A percentile compares a stretch with the other conserved stretches of the same genome.
phyloP scores from a whole-genome alignment of 169 alveolate genomes.

The Cystoisospora suis region DNA sequence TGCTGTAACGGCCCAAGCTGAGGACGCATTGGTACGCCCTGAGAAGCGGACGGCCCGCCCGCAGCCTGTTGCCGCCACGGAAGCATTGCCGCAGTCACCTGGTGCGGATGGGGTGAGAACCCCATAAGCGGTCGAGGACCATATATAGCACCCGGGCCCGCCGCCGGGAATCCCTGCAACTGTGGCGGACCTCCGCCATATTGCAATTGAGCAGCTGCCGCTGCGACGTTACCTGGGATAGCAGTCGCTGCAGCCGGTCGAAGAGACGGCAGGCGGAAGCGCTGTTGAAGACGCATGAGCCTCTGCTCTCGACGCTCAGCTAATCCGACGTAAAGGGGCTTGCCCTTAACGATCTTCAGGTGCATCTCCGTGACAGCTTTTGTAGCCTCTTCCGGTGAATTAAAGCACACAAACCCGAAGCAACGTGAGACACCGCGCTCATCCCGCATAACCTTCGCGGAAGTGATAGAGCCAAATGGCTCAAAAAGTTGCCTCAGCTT shows the following conservation, averaged over 20 bases:
- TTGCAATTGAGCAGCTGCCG: slow-evolving; percentile 12
- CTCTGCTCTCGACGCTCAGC: slow-evolving; percentile 93
- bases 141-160: slow-evolving; percentile 35
- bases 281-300: slow-evolving; percentile 87
- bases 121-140: slow-evolving; percentile 52
- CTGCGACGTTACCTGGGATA: slow-evolving; percentile 33
- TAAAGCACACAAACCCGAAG: slow-evolving; percentile 97
- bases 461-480: slow-evolving; percentile 89
- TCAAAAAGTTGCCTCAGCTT: slow-evolving; percentile 86
- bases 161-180: background rate
- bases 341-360: slow-evolving; percentile 83
- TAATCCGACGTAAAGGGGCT: slow-evolving; percentile 93
- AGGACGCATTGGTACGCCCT: slow-evolving; percentile 43
- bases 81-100: slow-evolving; percentile 51
- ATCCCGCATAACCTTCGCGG: slow-evolving; percentile 93
- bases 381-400: slow-evolving; percentile 95
- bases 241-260: slow-evolving; percentile 63
- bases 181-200: slow-evolving; percentile 23
- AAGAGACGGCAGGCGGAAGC: slow-evolving; percentile 81
- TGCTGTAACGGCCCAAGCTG: slow-evolving; percentile 53
- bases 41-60: slow-evolving; percentile 39
- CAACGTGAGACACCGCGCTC: slow-evolving; percentile 93
- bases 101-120: slow-evolving; percentile 65
- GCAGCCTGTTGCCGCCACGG: slow-evolving; percentile 67
- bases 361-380: slow-evolving; percentile 97